Base-by-base conservation (phyloP, 441 rosid species). In the Adansonia grandidieri region DNA sequence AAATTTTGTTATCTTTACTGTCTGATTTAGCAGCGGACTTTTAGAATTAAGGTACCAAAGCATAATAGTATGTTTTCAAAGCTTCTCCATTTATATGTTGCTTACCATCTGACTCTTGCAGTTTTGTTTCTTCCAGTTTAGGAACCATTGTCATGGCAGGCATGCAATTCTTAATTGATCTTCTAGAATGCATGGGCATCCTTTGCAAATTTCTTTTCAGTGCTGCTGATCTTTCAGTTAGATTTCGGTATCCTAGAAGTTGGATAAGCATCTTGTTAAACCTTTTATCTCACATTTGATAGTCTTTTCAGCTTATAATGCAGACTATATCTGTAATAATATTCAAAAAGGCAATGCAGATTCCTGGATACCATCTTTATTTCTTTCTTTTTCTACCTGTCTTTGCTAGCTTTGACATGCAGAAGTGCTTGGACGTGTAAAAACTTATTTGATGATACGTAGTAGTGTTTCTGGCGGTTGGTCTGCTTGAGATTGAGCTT, bases 41-140 rank as follows among this genome's bases (percentile, higher is more conserved):
- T 54, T 72, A 71, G 62, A 72, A 37, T 72, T 54, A 37, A 72
- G 64, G 48, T 54, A 17, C 28, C 13, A 58, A 72, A 54, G 50
- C 63, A 37, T 32, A 48, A 22, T 11, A 37, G 63, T 32, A 71
- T 32, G 50, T n/a, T 5, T 54, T 53, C 4, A 37, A 71, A 32
- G 28, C 48, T 9, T 71, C 6, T 71, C 40, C 15, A 22, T 15
- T 15, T 53, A 2, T 24, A 71, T 71, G 61, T 32, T 37, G 28
- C 47, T 37, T n/a, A 54, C 50, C n/a, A 7, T 54, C 50, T 54
- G 15, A 57, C 48, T 71, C 24, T 57, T 32, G 32, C 75, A 37
- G 48, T 57, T 73, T 60, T 73, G 40, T 58, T 58, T 57, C 19
- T 73, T 73, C 67, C 6, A 45, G 19, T n/a, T 7, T 57, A 37